Percentiles rank a stretch among this genome's conserved stretches.
Evolutionary conservation across 2,329 filamentous ascomycete genomes (phyloP).

Genomic region (Sporothrix globosa): DNA sequence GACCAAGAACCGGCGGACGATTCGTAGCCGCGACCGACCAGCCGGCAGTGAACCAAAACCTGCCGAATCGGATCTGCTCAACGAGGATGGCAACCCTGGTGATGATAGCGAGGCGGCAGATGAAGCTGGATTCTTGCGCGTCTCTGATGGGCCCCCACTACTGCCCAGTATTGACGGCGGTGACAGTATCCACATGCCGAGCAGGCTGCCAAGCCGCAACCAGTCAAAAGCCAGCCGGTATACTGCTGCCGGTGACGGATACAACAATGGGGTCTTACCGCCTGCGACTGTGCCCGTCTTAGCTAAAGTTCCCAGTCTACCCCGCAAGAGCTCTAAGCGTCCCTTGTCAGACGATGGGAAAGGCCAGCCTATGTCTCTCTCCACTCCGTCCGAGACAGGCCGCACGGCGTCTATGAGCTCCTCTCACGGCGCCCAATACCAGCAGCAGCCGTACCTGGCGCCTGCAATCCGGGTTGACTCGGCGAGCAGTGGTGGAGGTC

Average conservation of each 20-base stretch:
- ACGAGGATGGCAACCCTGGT: slow-evolving; percentile 52
- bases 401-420: not conserved
- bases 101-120: slow-evolving; percentile 46
- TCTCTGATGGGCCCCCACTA: slow-evolving; percentile 57
- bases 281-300: slow-evolving; percentile 43
- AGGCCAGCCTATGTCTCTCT: not conserved
- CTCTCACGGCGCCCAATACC: not conserved
- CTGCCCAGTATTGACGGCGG: slow-evolving; percentile 64
- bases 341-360: slow-evolving; percentile 18
- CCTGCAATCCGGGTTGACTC: slow-evolving; percentile 27
- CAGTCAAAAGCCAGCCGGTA: slow-evolving; percentile 59
- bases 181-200: slow-evolving; percentile 65
- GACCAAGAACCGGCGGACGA: slow-evolving; percentile 42
- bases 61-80: slow-evolving; percentile 48
- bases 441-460: not conserved
- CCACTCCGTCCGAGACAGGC: not conserved
- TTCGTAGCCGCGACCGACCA: slow-evolving; percentile 26
- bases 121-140: slow-evolving; percentile 28
- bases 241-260: slow-evolving; percentile 44
- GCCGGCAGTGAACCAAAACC: slow-evolving; percentile 32
- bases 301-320: slow-evolving; percentile 49
- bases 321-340: slow-evolving; percentile 73
- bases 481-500: slow-evolving; percentile 33
- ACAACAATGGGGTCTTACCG: slow-evolving; percentile 40
- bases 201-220: slow-evolving; percentile 50